These are phyloP conservation scores for Capsella bursapastoris DNA, from an alignment of 345 rosid genomes.

Conservation along the genomic window DNA sequence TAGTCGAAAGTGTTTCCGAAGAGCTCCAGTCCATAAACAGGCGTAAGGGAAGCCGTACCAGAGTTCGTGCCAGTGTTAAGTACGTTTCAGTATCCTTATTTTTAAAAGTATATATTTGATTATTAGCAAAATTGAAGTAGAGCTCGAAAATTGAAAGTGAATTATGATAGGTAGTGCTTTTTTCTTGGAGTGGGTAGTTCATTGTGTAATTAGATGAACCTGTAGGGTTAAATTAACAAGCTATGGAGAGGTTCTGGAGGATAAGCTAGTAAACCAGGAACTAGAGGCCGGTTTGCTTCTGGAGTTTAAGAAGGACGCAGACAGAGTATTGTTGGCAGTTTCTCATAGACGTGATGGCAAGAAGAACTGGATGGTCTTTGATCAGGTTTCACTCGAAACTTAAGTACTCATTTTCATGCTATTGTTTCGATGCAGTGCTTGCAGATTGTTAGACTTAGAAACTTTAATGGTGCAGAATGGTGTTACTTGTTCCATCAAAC, in stretches of 20 bases:
- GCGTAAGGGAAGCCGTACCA: constrained; percentile 47
- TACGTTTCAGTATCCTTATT: constrained; percentile 38
- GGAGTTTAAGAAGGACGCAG: constrained; percentile 90
- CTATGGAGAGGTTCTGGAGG: constrained; percentile 69
- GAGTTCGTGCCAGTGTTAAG: constrained; percentile 72
- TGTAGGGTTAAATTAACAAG: constrained; percentile 64
- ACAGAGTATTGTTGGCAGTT: constrained; percentile 75
- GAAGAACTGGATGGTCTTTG: constrained; percentile 98
- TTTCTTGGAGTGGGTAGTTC: constrained; percentile 9
- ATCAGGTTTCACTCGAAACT: constrained; percentile 78
- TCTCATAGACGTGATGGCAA: constrained; percentile 91
- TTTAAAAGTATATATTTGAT: too few species aligned
- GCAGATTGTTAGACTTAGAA: constrained; percentile 19
- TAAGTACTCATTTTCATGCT: constrained; percentile 44
- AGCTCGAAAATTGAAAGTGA: too few species aligned
- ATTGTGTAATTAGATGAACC: constrained; percentile 35
- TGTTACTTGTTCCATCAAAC: constrained; percentile 72
- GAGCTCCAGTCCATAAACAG: constrained; percentile 56
- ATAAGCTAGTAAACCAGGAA: constrained; percentile 64
- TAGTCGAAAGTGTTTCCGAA: constrained; percentile 69
- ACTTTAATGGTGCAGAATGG: constrained; percentile 66
- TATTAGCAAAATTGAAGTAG: too few species aligned
- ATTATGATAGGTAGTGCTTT: background rate
- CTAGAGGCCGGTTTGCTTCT: constrained; percentile 72
- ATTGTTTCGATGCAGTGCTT: background rate